Evolutionary conservation across 768 basidiomycete genomes (phyloP), one percentile per base, ranked within the genome.

Genomic region (Suillus discolor): DNA sequence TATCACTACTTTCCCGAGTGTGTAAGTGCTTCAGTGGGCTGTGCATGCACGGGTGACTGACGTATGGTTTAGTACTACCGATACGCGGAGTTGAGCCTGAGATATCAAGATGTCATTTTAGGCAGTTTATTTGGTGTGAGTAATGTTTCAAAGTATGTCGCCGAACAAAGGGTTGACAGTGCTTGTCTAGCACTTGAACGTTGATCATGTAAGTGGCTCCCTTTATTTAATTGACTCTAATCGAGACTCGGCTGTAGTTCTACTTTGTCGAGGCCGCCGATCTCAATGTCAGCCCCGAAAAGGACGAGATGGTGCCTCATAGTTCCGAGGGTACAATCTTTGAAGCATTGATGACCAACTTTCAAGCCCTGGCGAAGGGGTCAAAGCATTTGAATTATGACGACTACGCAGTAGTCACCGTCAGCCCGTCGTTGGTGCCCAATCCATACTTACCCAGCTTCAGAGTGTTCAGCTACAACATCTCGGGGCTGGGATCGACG

Each of bases 1-100:
- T 86, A 86, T 11, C 91, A 90, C 74, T 96, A 91, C 76, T 95
- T 90, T 74, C 87, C 90, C 18, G 93, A 92, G 81, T 95, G 94
- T 77, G 92, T 93, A 75, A 80, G 91, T 80, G 20, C 12, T 25
- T 31, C 25, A 34, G 28, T 45, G 25, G 41, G 23, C n/a, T 45
- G 36, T 20, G 3, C 23, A 12, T 23, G 34, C n/a, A 23, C 16
- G 25, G 36, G n/a, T 31, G 41, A 18, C 18, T 57, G 51, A 41
- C 18, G 7, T 15, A 38, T 36, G 18, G 59, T 31, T 57, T 70
- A 81, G 85, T 90, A 89, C 73, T 82, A 86, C 66, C 88, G 88
- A 42, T 92, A 91, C 71, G 83, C 83, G 47, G 89, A 93, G 74
- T 77, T 96, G 59, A 83, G 90, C n/a, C 79, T 96, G 66, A 80